phyloP scores from a whole-genome alignment of 106 monocot genomes.

The Narthecium ossifragum region DNA sequence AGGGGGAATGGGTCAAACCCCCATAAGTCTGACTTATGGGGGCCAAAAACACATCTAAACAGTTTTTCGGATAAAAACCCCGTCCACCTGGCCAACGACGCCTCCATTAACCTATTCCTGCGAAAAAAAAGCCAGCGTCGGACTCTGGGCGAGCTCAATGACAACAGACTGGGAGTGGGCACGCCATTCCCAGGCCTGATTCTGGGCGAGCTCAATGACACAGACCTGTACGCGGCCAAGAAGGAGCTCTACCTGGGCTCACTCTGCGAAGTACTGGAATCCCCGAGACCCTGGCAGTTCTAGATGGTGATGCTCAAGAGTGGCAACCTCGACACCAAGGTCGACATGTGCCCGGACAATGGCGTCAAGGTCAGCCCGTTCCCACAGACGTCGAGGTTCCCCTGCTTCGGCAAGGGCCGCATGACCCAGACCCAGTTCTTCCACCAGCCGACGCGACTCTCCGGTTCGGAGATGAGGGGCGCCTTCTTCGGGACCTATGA shows the following conservation, averaged over 20 bases:
- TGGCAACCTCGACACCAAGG: constrained; percentile 69
- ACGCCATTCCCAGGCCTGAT: constrained; percentile 16
- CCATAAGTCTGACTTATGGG: too few species aligned
- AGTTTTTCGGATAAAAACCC: too few species aligned
- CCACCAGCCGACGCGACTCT: constrained; percentile 34
- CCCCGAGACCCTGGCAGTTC: constrained; percentile 56
- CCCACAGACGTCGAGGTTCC: constrained; percentile 49
- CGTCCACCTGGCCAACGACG: too few species aligned
- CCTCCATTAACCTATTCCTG: too few species aligned
- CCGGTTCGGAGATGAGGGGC: constrained; percentile 26
- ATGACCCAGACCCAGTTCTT: constrained; percentile 83
- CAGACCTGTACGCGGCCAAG: constrained; percentile 53
- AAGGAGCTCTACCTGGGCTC: constrained; percentile 69
- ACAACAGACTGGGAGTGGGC: constrained; percentile 41
- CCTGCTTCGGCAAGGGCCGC: constrained; percentile 72
- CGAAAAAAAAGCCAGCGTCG: too few species aligned
- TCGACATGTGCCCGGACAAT: constrained; percentile 53
- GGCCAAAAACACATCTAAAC: too few species aligned
- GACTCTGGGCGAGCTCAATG: too few species aligned
- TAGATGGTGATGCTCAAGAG: constrained; percentile 97
- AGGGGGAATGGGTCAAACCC: too few species aligned
- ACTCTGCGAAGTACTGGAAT: constrained; percentile 47
- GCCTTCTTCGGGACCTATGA: constrained; percentile 63
- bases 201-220: constrained; percentile 2
- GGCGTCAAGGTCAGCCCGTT: constrained; percentile 57